Percentiles rank a stretch among this genome's conserved stretches.
These are phyloP conservation scores for Batrachochytrium dendrobatidis DNA, from an alignment of 371 early-diverging fungal species.

Conservation along the genomic window DNA sequence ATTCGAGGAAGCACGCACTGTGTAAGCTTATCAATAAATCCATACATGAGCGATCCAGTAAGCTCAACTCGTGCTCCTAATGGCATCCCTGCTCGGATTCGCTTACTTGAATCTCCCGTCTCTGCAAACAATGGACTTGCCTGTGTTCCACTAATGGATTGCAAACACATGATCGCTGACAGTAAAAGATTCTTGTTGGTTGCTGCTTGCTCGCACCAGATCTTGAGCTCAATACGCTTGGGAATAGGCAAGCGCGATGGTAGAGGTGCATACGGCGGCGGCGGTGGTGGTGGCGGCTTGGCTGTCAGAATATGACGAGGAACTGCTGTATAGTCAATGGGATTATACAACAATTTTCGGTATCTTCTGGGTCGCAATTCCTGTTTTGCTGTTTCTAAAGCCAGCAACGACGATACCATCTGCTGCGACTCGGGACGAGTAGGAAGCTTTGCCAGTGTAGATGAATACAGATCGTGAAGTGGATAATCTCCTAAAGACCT, in stretches of 20 bases:
- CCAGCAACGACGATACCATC: constrained; percentile 2
- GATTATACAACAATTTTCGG: constrained; percentile 27
- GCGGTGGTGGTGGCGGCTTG: constrained; percentile 13
- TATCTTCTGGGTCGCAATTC: constrained; percentile 11
- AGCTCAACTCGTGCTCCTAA: constrained; percentile 53
- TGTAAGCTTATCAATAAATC: constrained; percentile 88
- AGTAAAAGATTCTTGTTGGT: constrained; percentile 76
- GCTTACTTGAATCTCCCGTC: constrained; percentile 60
- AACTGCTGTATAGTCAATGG: constrained; percentile 40
- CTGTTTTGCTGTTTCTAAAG: constrained; percentile 10
- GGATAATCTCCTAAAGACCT: constrained; percentile 7
- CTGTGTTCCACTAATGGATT: constrained; percentile 76
- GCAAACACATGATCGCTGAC: constrained; percentile 83
- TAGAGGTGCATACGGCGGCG: constrained; percentile 18
- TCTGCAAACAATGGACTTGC: constrained; percentile 78
- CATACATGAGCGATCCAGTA: constrained; percentile 81
- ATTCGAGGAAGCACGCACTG: constrained; percentile 90
- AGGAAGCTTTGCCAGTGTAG: constrained; percentile 20
- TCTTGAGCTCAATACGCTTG: constrained; percentile 61
- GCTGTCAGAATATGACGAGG: constrained; percentile 16
- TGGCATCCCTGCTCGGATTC: constrained; percentile 74
- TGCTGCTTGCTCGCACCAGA: constrained; percentile 78
- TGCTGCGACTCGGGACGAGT: constrained; percentile 9
- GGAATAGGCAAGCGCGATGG: constrained; percentile 52
- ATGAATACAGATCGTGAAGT: constrained; percentile 16